Base-by-base conservation (phyloP, 805 yeast species). In the Candida stauntonica region DNA sequence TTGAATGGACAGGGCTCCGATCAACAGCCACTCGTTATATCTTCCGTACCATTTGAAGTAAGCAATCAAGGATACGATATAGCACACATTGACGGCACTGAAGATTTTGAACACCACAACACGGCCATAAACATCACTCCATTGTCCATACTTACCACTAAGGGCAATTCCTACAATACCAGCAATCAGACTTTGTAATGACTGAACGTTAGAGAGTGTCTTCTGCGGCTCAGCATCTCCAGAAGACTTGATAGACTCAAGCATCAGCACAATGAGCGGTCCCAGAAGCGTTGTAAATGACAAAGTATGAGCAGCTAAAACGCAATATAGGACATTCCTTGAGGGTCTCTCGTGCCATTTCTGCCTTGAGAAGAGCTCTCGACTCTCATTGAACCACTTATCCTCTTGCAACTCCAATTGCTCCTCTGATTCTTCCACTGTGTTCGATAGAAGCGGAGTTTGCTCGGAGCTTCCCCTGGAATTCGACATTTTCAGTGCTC, bases 111-210 rank as follows among this genome's bases (percentile, higher is more conserved):
- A 45, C 8, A 52, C 57, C 24, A 29, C 43, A 0, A 51, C 48
- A 28, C 58, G 38, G 3, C 58, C 58, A 15, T 39, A 35, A 21
- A 38, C 37, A 26, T 52, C 58, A 24, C 54, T 46, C 36, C 41
- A 38, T 28, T 52, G 55, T 5, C 55, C 58, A 31, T 38, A 45
- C 28, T 47, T 51, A 1, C 57, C 54, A 18, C 52, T 46, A 13
- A 54, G 29, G 5, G 33, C 7, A 26, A 52, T 41, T 12, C 58
- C 57, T 3, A 48, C 28, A 4, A 50, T 13, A 2, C 55, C 53
- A 18, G 55, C 45, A 8, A 47, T 38, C 3, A 49, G 17, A 3
- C 50, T 41, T 4, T 50, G 36, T 13, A 44, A 33, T 5, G 44
- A 40, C 32, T 51, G 51, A 17, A 52, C 36, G 17, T 46, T 31